Conservation (phyloP, 768 basidiomycete species). For the Calocera viscosa region DNA sequence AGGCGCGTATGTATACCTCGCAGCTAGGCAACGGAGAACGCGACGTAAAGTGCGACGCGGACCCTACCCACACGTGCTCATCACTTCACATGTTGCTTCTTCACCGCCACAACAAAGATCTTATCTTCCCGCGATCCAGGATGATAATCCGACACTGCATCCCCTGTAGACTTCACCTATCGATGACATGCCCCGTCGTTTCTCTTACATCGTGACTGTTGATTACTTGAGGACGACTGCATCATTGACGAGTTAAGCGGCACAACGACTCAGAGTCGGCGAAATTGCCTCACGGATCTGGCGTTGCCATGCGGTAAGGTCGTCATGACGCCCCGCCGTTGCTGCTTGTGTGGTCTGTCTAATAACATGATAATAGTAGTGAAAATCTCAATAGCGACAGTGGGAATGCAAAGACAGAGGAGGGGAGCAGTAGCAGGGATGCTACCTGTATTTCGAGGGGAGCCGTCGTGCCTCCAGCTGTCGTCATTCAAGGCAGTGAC, state of each 20-base stretch:
- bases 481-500: too few relatives aligned
- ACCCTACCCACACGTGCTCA: neutral
- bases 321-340: neutral
- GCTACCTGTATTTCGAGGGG: neutral
- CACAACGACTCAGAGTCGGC: too few relatives aligned
- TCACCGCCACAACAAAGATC: neutral
- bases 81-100: neutral
- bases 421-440: neutral
- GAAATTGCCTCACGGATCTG: too few relatives aligned
- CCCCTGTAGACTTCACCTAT: too few relatives aligned
- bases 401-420: neutral
- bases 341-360: neutral
- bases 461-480: too few relatives aligned
- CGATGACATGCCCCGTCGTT: too few relatives aligned
- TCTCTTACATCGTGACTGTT: too few relatives aligned
- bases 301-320: neutral
- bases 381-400: neutral
- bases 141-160: too few relatives aligned
- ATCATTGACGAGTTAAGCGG: too few relatives aligned
- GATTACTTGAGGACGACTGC: too few relatives aligned
- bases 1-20: neutral
- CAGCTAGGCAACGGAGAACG: slow-evolving; percentile 1
- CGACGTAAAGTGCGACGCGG: neutral
- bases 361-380: neutral
- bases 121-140: too few relatives aligned